Percentiles rank a stretch among this genome's conserved stretches.
phyloP scores from a whole-genome alignment of 306 rosid species.

The Cicer yamashitae region DNA sequence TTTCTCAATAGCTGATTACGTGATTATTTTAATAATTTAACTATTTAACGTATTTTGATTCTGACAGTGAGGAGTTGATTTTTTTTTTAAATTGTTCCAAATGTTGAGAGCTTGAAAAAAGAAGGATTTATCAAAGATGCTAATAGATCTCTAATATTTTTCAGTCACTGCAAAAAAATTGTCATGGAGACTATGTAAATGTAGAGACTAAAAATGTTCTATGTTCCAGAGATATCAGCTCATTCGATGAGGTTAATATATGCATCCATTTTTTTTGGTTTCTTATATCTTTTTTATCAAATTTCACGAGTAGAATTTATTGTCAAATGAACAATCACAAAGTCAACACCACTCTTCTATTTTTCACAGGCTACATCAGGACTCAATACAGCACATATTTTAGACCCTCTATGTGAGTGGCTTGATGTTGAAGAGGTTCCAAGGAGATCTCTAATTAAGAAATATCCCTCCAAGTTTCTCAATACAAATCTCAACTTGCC shows the following conservation, averaged over 20 bases:
- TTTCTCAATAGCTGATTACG: neutral
- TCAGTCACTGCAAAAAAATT: slow-evolving; percentile 59
- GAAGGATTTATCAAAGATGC: neutral
- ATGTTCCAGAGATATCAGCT: slow-evolving; percentile 47
- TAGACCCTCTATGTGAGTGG: slow-evolving; percentile 49
- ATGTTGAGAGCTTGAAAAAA: too few relatives aligned
- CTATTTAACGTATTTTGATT: too few relatives aligned
- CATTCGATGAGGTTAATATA: slow-evolving; percentile 40
- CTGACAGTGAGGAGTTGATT: too few relatives aligned
- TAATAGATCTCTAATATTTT: neutral
- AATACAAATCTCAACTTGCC: slow-evolving; percentile 43
- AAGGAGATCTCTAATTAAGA: slow-evolving; percentile 47
- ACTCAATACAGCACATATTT: slow-evolving; percentile 39
- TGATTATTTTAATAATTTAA: too few relatives aligned
- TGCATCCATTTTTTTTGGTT: neutral
- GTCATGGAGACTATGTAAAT: slow-evolving; percentile 52
- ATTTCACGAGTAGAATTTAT: neutral
- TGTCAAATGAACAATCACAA: neutral
- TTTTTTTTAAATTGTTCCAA: too few relatives aligned
- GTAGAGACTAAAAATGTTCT: slow-evolving; percentile 45
- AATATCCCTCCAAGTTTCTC: neutral
- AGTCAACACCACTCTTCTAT: neutral
- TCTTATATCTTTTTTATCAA: neutral
- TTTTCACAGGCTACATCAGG: slow-evolving; percentile 51
- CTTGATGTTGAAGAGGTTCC: neutral